Conservation (phyloP, 2,329 filamentous ascomycete species). For the Fonsecaea multimorphosa region DNA sequence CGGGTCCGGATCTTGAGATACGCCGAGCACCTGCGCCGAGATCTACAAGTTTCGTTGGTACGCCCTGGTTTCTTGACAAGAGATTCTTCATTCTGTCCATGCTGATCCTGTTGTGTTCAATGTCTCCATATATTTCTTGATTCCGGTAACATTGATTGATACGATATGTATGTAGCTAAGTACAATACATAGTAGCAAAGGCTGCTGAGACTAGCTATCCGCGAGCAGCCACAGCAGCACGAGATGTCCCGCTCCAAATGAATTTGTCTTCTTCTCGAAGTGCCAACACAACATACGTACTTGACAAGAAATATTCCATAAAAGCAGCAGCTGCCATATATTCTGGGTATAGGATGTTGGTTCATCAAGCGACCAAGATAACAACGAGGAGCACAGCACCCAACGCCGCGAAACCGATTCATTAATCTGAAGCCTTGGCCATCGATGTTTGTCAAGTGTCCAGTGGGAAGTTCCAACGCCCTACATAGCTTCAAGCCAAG, state of each 20-base stretch:
- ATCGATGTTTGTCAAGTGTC: background rate
- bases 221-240: too few relatives aligned
- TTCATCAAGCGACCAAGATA: background rate
- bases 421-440: background rate
- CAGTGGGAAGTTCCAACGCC: background rate
- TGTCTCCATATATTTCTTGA: too few relatives aligned
- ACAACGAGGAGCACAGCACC: background rate
- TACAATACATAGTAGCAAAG: too few relatives aligned
- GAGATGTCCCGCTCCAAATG: too few relatives aligned
- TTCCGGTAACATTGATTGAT: too few relatives aligned
- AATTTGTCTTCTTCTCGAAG: too few relatives aligned
- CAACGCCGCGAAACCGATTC: background rate
- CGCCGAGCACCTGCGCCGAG: background rate
- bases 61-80: too few relatives aligned
- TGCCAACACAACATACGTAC: background rate
- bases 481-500: constrained; percentile 9
- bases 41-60: background rate
- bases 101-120: too few relatives aligned
- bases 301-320: background rate
- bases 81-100: too few relatives aligned
- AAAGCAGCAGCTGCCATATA: background rate
- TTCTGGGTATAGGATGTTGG: constrained; percentile 8
- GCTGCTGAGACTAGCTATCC: too few relatives aligned
- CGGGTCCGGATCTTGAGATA: constrained; percentile 3
- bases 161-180: too few relatives aligned